Evolutionary conservation across 192 early-diverging fungal species (phyloP), one percentile per base, ranked within the genome.

Genomic region (Martensiomyces pterosporus): DNA sequence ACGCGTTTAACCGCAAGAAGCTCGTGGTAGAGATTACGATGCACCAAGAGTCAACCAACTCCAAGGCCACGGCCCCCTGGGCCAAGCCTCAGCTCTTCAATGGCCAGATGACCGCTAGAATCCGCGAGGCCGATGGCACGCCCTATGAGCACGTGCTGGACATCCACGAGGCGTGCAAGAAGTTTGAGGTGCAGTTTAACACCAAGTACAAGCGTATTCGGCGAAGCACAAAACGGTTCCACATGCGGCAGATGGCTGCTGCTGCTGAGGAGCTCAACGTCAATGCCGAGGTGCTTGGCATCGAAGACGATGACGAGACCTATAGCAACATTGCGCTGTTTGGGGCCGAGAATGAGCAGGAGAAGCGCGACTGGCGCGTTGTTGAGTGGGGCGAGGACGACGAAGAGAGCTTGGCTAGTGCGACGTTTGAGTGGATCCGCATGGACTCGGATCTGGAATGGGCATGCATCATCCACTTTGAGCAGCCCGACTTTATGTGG

Each of bases 181-280:
- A 84, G 25, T 90, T 87, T 42, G 91, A 97, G 52, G 85, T 98
- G 15, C 87, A 85, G 46, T 99, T 94, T 64, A 93, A 97, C 66
- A 95, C 93, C 13, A 97, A 97, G 70, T 97, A 99, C 67, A 97
- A 97, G 75, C 87, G 94, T 59, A 93, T 94, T 52, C 79, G 88
- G 12, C 79, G 91, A 25, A 88, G 84, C 54, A 86, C 83, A 18
- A 83, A 85, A 42, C 70, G 81, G 40, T 86, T 86, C 62, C 78
- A 83, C 39, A 79, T 79, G 46, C 80, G 86, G 22, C 85, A 88
- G 60, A 78, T 84, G 19, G 79, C 82, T 12, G 81, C 82, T 0
- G 82, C 84, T 7, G 81, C 76, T 26, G 83, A 77, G 39, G 78
- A 64, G 52, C 60, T 64, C 33, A 81, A 67, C 57, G 57, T 67